Evolutionary conservation across 2,329 filamentous ascomycete species (phyloP), one percentile per base, ranked within the genome.

Genomic region (Fusarium multiceps): DNA sequence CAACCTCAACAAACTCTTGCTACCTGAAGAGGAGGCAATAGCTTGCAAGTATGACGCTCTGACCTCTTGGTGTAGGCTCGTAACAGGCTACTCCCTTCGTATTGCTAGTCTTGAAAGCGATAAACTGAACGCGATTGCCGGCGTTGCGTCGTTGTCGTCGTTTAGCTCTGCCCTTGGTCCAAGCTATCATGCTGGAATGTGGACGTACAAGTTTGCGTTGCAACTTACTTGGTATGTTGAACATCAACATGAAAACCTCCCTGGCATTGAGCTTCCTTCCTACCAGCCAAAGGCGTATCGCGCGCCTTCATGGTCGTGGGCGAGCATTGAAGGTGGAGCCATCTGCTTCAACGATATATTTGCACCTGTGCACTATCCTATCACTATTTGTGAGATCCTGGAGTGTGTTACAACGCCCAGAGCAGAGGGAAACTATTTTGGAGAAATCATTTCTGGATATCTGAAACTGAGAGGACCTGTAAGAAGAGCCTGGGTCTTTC

Each of bases 281-380:
- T 14, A 48, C 3, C 21, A 28, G 2, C 42, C 42, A 20, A 49
- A 18, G 6, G 11, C n/a, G 11, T 56, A 49, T 6, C 30, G 42
- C 8, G 54, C 42, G 3, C 54, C 54, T 8, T 56, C 54, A 5
- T 56, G 54, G 54, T 56, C 54, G 0, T 56, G 42, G 42, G 54
- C 23, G 4, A 49, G 42, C 14, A 14, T 56, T 1, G 54, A 56
- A 16, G 54, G 54, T 5, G 54, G 42, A 11, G 13, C 23, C 14
- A 49, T 56, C 21, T 4, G 13, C 7, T 48, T 56, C 12, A 4
- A 40, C 3, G 47, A 50, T 7, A 13, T 25, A 3, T 34, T 23
- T 9, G 20, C 7, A 4, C 30, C 47, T 14, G 8, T n/a, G 7
- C 21, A 9, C 2, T 14, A 18, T n/a, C 10, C 20, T 6, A 10